Evolutionary conservation across 192 early-diverging fungal genomes (phyloP), one percentile per base, ranked within the genome.

Genomic region (Coemansia sp.): DNA sequence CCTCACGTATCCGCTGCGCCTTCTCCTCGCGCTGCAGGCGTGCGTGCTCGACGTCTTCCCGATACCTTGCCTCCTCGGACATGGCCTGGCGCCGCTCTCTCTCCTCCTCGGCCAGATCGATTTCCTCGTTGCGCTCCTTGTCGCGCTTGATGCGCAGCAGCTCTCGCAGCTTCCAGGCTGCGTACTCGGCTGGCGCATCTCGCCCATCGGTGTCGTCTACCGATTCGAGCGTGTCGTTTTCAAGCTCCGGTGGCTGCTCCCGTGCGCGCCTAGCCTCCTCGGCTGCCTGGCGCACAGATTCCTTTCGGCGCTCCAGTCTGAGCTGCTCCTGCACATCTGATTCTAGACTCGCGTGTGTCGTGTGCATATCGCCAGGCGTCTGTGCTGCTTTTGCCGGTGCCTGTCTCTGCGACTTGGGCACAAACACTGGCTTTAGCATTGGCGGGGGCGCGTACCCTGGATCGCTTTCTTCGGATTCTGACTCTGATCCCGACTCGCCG

Each of bases 181-280:
- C 86, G 74, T 84, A 91, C 66, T 98, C 95, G 5, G 84, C 90
- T 18, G 87, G 85, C 45, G 90, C 85, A 57, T 97, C 86, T 5
- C 91, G 22, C 15, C 83, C 89, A 70, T 98, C 95, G 0, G 90
- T 93, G 77, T 98, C 95, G 67, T 95, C 94, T 0, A 93, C 82
- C 20, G 24, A 23, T 20, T 83, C 82, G 11, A 69, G 43, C 17
- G 51, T 45, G 44, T 55, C 60, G 46, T 59, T 59, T 17, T 78
- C 72, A 13, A 65, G 58, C 11, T 77, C 83, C 49, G 50, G 50
- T n/a, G n/a, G n/a, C 46, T 51, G 66, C 43, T 69, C 56, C 18
- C 47, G 54, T 9, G 54, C 61, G 20, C 38, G 51, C 35, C 46
- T n/a, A 8, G 66, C 64, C 55, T 61, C 65, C 10, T 42, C 57